Evolutionary conservation across 2,329 filamentous ascomycete genomes (phyloP).

Genomic region (Chaetothyriales sp.): DNA sequence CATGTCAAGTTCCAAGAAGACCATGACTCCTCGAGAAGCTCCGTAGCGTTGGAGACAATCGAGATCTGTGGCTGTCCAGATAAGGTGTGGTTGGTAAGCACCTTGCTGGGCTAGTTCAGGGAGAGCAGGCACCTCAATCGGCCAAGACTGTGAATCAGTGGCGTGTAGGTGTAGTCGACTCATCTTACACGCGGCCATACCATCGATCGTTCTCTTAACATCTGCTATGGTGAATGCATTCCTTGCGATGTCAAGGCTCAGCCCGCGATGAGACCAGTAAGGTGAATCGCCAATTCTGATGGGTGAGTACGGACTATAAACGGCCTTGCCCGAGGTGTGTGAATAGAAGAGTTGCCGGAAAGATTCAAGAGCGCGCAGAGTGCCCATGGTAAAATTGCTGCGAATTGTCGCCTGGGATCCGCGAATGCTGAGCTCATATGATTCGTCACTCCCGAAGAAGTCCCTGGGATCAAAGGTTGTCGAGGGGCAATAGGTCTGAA

Average conservation of each 20-base stretch:
- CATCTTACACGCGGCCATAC: conserved; percentile 47
- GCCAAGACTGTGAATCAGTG: conserved; percentile 46
- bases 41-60: conserved; percentile 57
- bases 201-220: conserved; percentile 64
- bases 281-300: conserved; percentile 60
- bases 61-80: conserved; percentile 55
- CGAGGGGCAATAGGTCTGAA: conserved; percentile 9
- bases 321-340: conserved; percentile 20
- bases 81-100: conserved; percentile 53
- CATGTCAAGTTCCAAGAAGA: conserved; percentile 67
- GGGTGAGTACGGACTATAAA: conserved; percentile 54
- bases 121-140: conserved; percentile 62
- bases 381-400: conserved; percentile 17
- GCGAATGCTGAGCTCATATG: conserved; percentile 18
- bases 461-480: conserved; percentile 4
- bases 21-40: conserved; percentile 51
- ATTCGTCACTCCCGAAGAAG: conserved; percentile 18
- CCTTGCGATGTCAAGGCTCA: conserved; percentile 66
- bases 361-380: conserved; percentile 19
- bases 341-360: conserved; percentile 21
- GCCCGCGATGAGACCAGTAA: conserved; percentile 60
- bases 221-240: conserved; percentile 55
- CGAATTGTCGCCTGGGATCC: conserved; percentile 6
- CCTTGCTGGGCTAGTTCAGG: conserved; percentile 60
- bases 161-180: conserved; percentile 36